phyloP scores from a whole-genome alignment of 805 yeast species.

The Maudiozyma saulgeensis region DNA sequence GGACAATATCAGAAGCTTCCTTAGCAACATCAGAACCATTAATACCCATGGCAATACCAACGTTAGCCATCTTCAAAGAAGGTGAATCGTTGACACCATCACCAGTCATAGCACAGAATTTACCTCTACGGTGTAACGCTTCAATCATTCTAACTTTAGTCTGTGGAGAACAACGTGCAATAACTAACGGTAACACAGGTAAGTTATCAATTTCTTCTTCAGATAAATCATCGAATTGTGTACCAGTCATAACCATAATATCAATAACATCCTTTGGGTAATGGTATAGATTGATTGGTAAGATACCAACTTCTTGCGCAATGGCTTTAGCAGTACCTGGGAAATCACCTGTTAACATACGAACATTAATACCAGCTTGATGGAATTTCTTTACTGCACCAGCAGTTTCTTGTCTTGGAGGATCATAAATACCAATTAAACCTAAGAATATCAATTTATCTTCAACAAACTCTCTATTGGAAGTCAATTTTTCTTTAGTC shows the following conservation, averaged over 20 bases:
- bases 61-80: constrained; percentile 88
- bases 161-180: constrained; percentile 92
- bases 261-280: constrained; percentile 33
- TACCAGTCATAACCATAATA: constrained; percentile 74
- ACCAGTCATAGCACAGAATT: constrained; percentile 98
- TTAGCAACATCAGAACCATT: constrained; percentile 97
- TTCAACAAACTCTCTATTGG: constrained; percentile 36
- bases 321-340: constrained; percentile 80
- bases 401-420: constrained; percentile 84
- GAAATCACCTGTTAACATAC: constrained; percentile 94
- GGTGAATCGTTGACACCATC: constrained; percentile 99
- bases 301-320: constrained; percentile 85
- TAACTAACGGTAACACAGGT: constrained; percentile 73
- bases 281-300: constrained; percentile 42
- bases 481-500: constrained; percentile 17
- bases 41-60: constrained; percentile 89
- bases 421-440: constrained; percentile 90
- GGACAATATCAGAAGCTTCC: constrained; percentile 95
- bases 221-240: constrained; percentile 60
- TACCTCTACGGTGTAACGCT: constrained; percentile 82
- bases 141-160: constrained; percentile 84
- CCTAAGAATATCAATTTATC: constrained; percentile 68
- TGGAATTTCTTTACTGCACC: constrained; percentile 65
- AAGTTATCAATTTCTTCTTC: constrained; percentile 63
- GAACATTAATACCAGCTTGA: constrained; percentile 93